A percentile compares a stretch with the other conserved stretches of the same genome.
These are phyloP conservation scores for Rhizoclosmatium globosum DNA, from an alignment of 192 early-diverging fungal genomes.

Conservation along the genomic window DNA sequence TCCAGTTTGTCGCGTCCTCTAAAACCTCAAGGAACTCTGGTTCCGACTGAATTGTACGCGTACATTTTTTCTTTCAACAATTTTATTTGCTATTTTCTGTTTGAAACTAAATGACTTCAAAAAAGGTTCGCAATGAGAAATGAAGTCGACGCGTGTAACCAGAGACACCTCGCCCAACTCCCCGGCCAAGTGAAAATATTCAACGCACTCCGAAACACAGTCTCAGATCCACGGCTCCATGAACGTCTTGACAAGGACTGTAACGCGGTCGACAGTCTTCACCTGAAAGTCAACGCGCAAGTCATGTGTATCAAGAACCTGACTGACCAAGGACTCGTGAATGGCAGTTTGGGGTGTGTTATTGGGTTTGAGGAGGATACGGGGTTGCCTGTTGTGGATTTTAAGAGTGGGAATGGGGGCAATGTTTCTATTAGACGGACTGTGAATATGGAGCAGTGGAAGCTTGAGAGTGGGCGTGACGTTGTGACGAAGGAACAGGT, in stretches of 20 bases:
- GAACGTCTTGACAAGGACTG: conserved; percentile 51
- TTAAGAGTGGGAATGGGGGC: neutral
- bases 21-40: conserved; percentile 51
- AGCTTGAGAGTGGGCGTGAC: neutral
- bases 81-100: no score
- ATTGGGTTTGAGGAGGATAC: conserved; percentile 42
- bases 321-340: conserved; percentile 44
- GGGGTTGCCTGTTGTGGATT: conserved; percentile 45
- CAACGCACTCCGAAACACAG: neutral
- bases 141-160: conserved; percentile 82
- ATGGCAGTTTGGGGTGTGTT: conserved; percentile 53
- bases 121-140: conserved; percentile 78
- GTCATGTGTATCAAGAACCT: conserved; percentile 83
- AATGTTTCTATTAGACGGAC: neutral
- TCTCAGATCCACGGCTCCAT: conserved; percentile 17
- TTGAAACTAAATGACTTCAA: no score
- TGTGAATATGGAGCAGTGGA: neutral
- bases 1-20: conserved; percentile 50
- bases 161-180: conserved; percentile 57
- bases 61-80: no score
- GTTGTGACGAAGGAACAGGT: conserved; percentile 19
- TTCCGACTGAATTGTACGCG: conserved; percentile 58
- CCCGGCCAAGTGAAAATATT: conserved; percentile 46
- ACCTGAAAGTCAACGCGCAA: conserved; percentile 79
- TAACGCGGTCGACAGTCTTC: conserved; percentile 65